Conservation (phyloP, 768 basidiomycete genomes). For the Phlebiopsis flavidoalba region DNA sequence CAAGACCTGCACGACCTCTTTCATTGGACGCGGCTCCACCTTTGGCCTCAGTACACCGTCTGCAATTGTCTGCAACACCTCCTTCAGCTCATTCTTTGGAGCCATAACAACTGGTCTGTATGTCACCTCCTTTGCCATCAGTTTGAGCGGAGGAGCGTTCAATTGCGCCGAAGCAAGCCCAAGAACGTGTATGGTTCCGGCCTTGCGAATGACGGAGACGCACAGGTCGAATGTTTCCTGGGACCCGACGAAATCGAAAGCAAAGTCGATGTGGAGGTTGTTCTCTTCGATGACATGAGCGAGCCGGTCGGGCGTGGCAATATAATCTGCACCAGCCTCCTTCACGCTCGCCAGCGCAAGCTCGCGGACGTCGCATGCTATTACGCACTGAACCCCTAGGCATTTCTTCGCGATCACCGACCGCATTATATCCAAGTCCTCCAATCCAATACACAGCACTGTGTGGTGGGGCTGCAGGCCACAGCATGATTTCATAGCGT, state of each 20-base stretch:
- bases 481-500: constrained; percentile 11
- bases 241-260: constrained; percentile 18
- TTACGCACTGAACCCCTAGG: constrained; percentile 11
- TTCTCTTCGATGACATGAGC: constrained; percentile 7
- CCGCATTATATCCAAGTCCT: constrained; percentile 26
- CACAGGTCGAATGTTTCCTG: constrained; percentile 13
- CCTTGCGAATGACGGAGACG: constrained; percentile 3
- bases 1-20: constrained; percentile 14
- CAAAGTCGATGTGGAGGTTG: constrained; percentile 12
- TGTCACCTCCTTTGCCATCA: constrained; percentile 13
- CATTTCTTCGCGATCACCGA: constrained; percentile 18
- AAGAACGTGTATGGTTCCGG: constrained; percentile 13
- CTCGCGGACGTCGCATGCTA: constrained; percentile 16
- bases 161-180: constrained; percentile 8
- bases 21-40: constrained; percentile 15
- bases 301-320: constrained; percentile 10
- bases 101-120: constrained; percentile 13
- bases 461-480: constrained; percentile 13
- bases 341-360: constrained; percentile 7
- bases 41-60: constrained; percentile 13
- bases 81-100: constrained; percentile 11
- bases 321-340: constrained; percentile 16
- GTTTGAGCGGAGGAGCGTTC: neutral
- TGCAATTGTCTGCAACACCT: constrained; percentile 15
- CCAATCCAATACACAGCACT: constrained; percentile 33